Evolutionary conservation across 768 basidiomycete species (phyloP).

Genomic region (Boletus huronensis): DNA sequence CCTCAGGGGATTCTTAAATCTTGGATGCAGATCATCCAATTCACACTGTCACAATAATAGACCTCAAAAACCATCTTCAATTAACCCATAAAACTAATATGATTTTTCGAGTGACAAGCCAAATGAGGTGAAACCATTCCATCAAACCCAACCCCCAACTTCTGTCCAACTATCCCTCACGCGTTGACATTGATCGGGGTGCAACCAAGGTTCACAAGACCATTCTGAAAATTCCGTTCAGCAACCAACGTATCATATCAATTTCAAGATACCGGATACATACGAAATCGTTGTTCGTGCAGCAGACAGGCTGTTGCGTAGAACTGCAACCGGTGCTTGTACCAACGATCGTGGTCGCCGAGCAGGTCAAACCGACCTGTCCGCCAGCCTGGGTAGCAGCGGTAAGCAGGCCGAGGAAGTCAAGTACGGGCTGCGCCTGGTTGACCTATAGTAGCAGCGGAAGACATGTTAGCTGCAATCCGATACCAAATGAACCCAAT

Average conservation of each 20-base stretch:
- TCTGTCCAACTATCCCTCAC: too few species aligned
- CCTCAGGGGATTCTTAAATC: too few species aligned
- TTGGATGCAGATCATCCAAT: too few species aligned
- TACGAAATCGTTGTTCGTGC: not conserved
- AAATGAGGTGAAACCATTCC: not conserved
- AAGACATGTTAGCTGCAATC: not conserved
- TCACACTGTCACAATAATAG: not conserved
- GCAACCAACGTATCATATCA: not conserved
- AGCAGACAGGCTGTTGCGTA: conserved; percentile 9
- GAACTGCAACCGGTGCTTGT: not conserved
- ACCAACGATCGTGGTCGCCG: not conserved
- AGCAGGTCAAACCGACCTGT: not conserved
- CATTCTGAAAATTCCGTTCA: not conserved
- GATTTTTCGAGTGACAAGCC: not conserved
- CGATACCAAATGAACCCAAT: too few species aligned
- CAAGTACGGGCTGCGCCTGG: too few species aligned
- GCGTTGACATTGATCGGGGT: not conserved
- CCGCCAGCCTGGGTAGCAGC: not conserved
- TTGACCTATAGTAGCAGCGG: not conserved
- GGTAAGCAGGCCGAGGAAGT: too few species aligned
- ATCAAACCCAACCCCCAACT: not conserved
- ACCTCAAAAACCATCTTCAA: not conserved
- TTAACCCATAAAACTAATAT: not conserved
- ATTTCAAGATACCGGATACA: not conserved
- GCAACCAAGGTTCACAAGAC: not conserved